Percentiles rank a stretch among this genome's conserved stretches.
Evolutionary conservation across 345 rosid species (phyloP).

Genomic region (Reutealis trisperma): DNA sequence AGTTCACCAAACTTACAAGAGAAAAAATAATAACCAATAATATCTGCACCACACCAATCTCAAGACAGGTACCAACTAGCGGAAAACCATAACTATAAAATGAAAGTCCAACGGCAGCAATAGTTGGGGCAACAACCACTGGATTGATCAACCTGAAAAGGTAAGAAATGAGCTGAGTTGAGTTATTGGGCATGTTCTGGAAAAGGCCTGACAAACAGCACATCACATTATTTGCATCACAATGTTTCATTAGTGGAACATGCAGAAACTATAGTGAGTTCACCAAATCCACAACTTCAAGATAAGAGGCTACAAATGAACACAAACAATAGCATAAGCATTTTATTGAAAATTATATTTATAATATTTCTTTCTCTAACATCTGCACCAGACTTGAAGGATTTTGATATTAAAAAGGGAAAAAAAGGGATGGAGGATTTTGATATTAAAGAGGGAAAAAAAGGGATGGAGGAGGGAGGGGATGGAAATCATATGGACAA

Average conservation of each 20-base stretch:
- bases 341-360: neutral
- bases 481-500: neutral
- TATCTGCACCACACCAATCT: constrained; percentile 83
- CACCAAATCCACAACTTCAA: neutral
- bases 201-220: neutral
- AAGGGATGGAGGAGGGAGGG: neutral
- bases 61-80: constrained; percentile 84
- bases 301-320: neutral
- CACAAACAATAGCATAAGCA: neutral
- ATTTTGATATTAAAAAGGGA: neutral
- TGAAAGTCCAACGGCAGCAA: constrained; percentile 98
- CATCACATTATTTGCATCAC: neutral
- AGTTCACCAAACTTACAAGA: constrained; percentile 62
- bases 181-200: constrained; percentile 4
- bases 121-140: constrained; percentile 95
- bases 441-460: neutral
- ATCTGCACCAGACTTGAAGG: neutral
- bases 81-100: constrained; percentile 96
- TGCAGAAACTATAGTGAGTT: neutral
- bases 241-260: neutral
- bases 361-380: neutral
- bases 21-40: constrained; percentile 82
- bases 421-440: neutral
- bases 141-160: constrained; percentile 85
- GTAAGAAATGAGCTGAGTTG: constrained; percentile 13